Evolutionary conservation across 352 stramenopile species (phyloP), one percentile per base, ranked within the genome.

Genomic region (Phytophthora lateralis): DNA sequence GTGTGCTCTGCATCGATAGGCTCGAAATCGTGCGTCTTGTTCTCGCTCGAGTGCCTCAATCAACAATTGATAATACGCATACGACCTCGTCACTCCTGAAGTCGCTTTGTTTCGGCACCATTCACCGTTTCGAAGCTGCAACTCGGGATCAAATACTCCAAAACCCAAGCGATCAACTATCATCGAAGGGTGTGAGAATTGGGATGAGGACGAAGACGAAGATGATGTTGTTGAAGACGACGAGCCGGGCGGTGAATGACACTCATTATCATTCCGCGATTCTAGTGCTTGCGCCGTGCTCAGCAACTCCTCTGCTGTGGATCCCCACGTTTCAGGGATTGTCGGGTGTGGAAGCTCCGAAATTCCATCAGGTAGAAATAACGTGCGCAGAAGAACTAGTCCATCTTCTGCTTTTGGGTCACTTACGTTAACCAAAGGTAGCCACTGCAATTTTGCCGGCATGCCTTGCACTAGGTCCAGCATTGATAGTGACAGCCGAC

Each of bases 361-460:
- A 18, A 88, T 73, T 0, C 79, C 82, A 14, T 91, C 76, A 0
- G 82, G 72, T 1, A 89, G 64, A 37, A 91, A 91, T 10, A 88
- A 46, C 7, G 82, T 85, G 2, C 82, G 82, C 39, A 91, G 63
- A 17, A 78, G 66, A 41, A 82, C 48, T 14, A 75, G 44, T 0
- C 71, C 66, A 29, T 53, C 65, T 6, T 53, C 42, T 9, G 12
- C 11, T 2, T 69, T 21, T 4, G 20, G 15, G 27, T 54, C 43
- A n/a, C 7, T 35, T 8, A 21, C 14, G 8, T 38, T 62, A 8
- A 34, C 30, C 15, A 91, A 69, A 17, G 71, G 26, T 1, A 88
- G 45, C 82, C 82, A 91, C 52, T 82, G 77, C 51, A 86, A 62
- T 42, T 89, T 91, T 1, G 78, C 72, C 10, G 82, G 82, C 49